Conservation (phyloP, 495 filamentous ascomycete genomes). For the Choiromyces venosus region DNA sequence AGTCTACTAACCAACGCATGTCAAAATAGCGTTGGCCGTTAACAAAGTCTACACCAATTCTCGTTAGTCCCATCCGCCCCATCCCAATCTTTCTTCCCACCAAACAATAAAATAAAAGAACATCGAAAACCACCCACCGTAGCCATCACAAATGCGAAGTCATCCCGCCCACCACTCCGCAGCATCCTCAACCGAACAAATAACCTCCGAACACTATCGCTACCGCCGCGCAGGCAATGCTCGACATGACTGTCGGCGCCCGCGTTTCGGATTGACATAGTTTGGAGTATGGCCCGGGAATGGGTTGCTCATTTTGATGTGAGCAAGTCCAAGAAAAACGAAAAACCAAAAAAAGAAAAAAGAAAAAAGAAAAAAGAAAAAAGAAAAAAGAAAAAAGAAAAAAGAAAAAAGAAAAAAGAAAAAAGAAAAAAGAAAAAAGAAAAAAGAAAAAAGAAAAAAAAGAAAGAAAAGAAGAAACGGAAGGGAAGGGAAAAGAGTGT, state of each 20-base stretch:
- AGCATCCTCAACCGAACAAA: constrained; percentile 10
- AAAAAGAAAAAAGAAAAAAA: too few relatives aligned
- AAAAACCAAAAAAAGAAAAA: too few relatives aligned
- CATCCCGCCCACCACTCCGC: constrained; percentile 15
- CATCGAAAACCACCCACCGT: constrained; percentile 7
- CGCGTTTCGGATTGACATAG: constrained; percentile 5
- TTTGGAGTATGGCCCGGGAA: not conserved
- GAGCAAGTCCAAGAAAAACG: too few relatives aligned
- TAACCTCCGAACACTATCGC: constrained; percentile 2
- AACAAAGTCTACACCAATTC: not conserved
- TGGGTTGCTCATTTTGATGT: too few relatives aligned
- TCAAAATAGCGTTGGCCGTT: not conserved
- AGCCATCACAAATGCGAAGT: constrained; percentile 12
- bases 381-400: too few relatives aligned
- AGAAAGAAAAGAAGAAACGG: too few relatives aligned
- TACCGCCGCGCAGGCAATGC: not conserved
- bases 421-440: too few relatives aligned
- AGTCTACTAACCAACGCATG: not conserved
- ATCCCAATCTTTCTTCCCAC: too few relatives aligned
- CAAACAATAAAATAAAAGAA: not conserved
- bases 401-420: too few relatives aligned
- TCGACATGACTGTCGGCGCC: not conserved
- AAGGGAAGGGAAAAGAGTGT: too few relatives aligned
- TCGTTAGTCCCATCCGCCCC: too few relatives aligned
- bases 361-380: too few relatives aligned